These are phyloP conservation scores for Neonectria sp. DNA, from an alignment of 2,329 filamentous ascomycete species.

Conservation along the genomic window DNA sequence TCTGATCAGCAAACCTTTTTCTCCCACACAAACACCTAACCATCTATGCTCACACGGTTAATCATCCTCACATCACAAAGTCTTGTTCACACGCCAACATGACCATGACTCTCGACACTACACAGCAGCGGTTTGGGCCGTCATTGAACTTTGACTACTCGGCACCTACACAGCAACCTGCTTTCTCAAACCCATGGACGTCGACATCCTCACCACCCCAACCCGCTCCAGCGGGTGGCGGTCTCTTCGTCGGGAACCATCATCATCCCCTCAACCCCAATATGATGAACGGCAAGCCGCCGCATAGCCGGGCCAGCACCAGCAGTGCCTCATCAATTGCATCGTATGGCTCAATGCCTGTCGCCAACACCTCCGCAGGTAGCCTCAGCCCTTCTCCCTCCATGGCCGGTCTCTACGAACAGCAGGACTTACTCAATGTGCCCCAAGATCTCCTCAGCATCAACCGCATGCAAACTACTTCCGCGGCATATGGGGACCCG, in stretches of 20 bases:
- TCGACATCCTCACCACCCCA: slow-evolving; percentile 64
- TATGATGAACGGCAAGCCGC: slow-evolving; percentile 63
- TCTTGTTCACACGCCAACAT: slow-evolving; percentile 67
- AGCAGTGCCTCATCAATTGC: slow-evolving; percentile 74
- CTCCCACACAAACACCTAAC: slow-evolving; percentile 39
- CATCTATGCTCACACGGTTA: slow-evolving; percentile 44
- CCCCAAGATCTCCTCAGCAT: slow-evolving; percentile 82
- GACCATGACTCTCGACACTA: slow-evolving; percentile 96
- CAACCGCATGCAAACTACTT: slow-evolving; percentile 73
- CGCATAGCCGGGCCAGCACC: slow-evolving; percentile 68
- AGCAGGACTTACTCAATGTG: slow-evolving; percentile 72
- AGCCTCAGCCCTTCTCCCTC: slow-evolving; percentile 64
- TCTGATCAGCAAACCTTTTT: slow-evolving; percentile 66
- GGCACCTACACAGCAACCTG: slow-evolving; percentile 67
- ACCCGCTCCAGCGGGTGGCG: slow-evolving; percentile 67
- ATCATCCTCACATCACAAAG: slow-evolving; percentile 35
- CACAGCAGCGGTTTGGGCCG: slow-evolving; percentile 84
- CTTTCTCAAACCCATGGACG: slow-evolving; percentile 95
- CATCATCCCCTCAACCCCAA: slow-evolving; percentile 68
- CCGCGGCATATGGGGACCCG: slow-evolving; percentile 79
- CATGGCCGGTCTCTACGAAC: slow-evolving; percentile 67
- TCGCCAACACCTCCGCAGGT: slow-evolving; percentile 82
- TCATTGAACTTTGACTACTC: slow-evolving; percentile 85
- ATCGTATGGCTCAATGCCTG: slow-evolving; percentile 80
- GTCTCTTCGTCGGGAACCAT: slow-evolving; percentile 75